Conservation (phyloP, 1,139 yeast species). For the Diutina siamensis region DNA sequence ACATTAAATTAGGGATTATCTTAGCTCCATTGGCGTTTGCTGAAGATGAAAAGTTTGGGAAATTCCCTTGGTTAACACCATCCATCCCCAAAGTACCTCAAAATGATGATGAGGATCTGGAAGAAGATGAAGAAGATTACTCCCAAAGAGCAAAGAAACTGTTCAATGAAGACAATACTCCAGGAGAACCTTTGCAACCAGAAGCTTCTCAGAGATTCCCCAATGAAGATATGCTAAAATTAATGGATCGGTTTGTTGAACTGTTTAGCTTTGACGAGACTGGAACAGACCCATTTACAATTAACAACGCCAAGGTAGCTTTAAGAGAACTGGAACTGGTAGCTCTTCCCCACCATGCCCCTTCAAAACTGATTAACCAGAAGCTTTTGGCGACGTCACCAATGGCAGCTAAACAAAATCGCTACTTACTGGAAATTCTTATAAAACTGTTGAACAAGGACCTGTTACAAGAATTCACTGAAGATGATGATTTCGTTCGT, state of each 20-base stretch:
- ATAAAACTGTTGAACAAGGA: conserved; percentile 8
- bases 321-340: conserved; percentile 8
- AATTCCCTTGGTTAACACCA: not conserved
- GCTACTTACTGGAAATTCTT: conserved; percentile 8
- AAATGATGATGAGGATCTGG: not conserved
- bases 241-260: conserved; percentile 13
- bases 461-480: conserved; percentile 15
- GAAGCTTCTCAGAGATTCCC: not conserved
- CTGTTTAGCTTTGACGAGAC: conserved; percentile 13
- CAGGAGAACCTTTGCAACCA: not conserved
- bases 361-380: conserved; percentile 8
- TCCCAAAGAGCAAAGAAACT: no score
- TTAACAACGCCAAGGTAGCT: conserved; percentile 8
- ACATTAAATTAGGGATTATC: not conserved
- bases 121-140: not conserved
- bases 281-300: conserved; percentile 3
- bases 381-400: conserved; percentile 10
- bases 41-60: conserved; percentile 4
- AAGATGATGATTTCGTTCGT: conserved; percentile 15
- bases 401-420: conserved; percentile 7
- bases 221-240: not conserved
- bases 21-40: not conserved
- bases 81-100: not conserved
- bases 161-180: not conserved
- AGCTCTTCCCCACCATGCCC: conserved; percentile 8